Percentiles rank a stretch among this genome's conserved stretches.
phyloP scores from a whole-genome alignment of 306 rosid genomes.

The Cucumis melo region DNA sequence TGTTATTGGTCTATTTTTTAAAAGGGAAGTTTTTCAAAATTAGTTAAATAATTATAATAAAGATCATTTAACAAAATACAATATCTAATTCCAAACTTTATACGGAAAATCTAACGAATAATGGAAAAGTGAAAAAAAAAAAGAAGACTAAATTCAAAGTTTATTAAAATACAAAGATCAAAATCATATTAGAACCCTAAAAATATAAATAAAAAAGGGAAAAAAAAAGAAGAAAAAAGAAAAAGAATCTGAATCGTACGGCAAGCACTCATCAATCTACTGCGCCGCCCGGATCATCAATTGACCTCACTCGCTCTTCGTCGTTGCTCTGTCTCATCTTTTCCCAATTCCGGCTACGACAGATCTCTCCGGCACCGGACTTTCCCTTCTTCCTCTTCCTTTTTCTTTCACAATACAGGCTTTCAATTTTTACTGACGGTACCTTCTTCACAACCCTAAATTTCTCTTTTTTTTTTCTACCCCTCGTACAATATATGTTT shows the following conservation, averaged over 20 bases:
- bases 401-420: background rate
- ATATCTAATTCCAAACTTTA: too few relatives aligned
- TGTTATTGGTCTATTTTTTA: too few relatives aligned
- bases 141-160: too few relatives aligned
- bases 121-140: too few relatives aligned
- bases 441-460: constrained; percentile 13
- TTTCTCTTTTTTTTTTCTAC: background rate
- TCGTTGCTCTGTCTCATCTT: background rate
- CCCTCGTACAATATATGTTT: background rate
- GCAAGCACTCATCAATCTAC: background rate
- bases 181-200: too few relatives aligned
- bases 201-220: too few relatives aligned
- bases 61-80: too few relatives aligned
- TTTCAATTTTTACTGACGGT: background rate
- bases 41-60: too few relatives aligned
- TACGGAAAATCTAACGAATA: too few relatives aligned
- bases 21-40: too few relatives aligned
- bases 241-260: background rate
- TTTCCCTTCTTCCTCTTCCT: background rate
- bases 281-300: background rate
- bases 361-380: background rate
- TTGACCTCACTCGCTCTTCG: background rate
- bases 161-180: too few relatives aligned
- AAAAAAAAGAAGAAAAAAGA: too few relatives aligned
- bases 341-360: background rate